These are phyloP conservation scores for Beauveria pseudobassiana DNA, from an alignment of 2,329 filamentous ascomycete genomes.

Conservation along the genomic window DNA sequence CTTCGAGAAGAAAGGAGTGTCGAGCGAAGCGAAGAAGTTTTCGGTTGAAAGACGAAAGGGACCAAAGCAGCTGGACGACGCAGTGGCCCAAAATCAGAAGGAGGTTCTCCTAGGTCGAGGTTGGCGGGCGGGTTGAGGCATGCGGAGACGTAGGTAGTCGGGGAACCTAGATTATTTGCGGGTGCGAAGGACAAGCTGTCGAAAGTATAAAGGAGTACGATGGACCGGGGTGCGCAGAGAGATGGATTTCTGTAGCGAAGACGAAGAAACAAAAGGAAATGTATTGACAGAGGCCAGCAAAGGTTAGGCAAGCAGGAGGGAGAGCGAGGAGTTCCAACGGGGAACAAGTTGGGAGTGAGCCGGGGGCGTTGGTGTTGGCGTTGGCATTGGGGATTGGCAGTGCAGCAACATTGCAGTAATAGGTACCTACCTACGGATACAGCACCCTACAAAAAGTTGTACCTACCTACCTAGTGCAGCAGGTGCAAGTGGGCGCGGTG, in stretches of 20 bases:
- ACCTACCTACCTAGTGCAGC: too few species aligned
- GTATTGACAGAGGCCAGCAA: neutral
- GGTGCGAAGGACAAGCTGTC: neutral
- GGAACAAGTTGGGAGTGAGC: neutral
- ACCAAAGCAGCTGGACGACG: neutral
- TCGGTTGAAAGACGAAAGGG: neutral
- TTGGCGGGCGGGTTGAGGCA: neutral
- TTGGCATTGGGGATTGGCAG: neutral
- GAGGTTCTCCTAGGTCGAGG: neutral
- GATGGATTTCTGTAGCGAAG: neutral
- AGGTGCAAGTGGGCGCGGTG: too few species aligned
- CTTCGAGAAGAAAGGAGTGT: neutral
- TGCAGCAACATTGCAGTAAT: neutral
- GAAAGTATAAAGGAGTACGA: neutral
- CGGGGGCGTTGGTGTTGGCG: neutral
- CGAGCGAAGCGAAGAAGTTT: neutral
- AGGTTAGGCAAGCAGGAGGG: neutral
- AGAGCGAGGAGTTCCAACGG: neutral
- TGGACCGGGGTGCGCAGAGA: neutral
- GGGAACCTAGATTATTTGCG: slow-evolving; percentile 1
- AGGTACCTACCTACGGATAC: too few species aligned
- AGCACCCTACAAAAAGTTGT: neutral
- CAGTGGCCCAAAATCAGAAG: neutral
- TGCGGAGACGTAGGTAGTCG: slow-evolving; percentile 8
- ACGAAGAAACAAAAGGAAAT: neutral